Evolutionary conservation across 2,329 filamentous ascomycete species (phyloP), one percentile per base, ranked within the genome.

Genomic region (Colletotrichum shisoi): DNA sequence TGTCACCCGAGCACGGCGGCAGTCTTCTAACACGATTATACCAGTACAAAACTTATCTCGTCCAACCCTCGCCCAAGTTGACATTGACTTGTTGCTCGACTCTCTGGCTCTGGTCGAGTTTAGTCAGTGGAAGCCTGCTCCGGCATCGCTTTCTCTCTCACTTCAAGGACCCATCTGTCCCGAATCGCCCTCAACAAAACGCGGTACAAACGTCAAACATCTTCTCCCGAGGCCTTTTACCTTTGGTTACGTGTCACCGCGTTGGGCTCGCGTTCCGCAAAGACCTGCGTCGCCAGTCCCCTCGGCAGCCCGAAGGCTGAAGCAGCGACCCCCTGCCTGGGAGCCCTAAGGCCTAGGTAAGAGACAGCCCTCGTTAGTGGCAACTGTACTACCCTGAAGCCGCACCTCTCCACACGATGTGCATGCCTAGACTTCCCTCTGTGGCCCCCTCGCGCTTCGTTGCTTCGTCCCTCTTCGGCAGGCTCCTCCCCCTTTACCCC

Each of bases 321-420:
- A 46, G 34, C 19, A 53, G 40, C 39, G 49, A 54, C 34, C 52
- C 31, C 46, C 57, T 48, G 53, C 52, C 34, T 62, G 37, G 17
- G 34, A 45, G 24, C 39, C 57, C 51, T 46, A 34, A 65, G 58
- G 40, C 51, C 64, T 61, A 67, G 64, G 64, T 67, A 67, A 67
- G 64, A 64, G 54, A 62, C 52, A 62, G 57, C 52, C 56, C 46
- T 54, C 52, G 53, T 62, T 53, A 69, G 63, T 69, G 63, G 58
- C 63, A 48, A 69, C 37, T 63, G 54, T 44, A 69, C 58, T 58
- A 57, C 54, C 4, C 24, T 44, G 54, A 59, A 64, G 61, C 49
- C 49, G 61, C 61, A 64, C 48, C 61, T 64, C 64, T 64, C 64
- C 64, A 67, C 64, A 60, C 61, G 64, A 67, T 67, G 24, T 67